Percentiles rank a stretch among this genome's conserved stretches.
Evolutionary conservation across 805 yeast species (phyloP).

Genomic region (Metschnikowia lunata): DNA sequence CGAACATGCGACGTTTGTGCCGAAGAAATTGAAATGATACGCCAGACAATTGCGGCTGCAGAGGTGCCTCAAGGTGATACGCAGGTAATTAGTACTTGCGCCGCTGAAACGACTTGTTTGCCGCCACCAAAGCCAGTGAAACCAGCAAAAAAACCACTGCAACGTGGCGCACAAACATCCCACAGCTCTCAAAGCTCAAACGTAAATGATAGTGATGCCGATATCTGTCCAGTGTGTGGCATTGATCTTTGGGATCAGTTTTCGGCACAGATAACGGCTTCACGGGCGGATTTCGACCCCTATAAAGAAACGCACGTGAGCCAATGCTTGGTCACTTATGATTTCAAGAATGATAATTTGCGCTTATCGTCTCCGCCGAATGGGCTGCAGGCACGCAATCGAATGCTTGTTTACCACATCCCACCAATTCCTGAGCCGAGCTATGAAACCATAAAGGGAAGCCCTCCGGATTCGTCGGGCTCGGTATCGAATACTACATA

Average conservation of each 20-base stretch:
- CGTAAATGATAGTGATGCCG: constrained; percentile 21
- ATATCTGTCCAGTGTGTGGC: constrained; percentile 43
- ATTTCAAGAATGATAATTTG: constrained; percentile 56
- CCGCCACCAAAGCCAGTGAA: background rate
- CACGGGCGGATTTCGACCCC: constrained; percentile 26
- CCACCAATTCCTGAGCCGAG: constrained; percentile 44
- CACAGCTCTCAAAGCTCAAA: background rate
- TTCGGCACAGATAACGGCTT: constrained; percentile 6
- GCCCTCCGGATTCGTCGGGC: constrained; percentile 13
- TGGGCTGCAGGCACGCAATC: constrained; percentile 44
- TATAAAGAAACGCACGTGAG: constrained; percentile 65
- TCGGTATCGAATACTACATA: constrained; percentile 12
- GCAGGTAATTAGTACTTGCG: background rate
- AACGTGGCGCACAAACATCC: background rate
- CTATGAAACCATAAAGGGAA: constrained; percentile 27
- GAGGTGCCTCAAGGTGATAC: constrained; percentile 3
- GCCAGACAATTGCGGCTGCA: constrained; percentile 14
- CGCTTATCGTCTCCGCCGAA: constrained; percentile 34
- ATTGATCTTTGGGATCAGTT: constrained; percentile 24
- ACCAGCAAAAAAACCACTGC: constrained; percentile 8
- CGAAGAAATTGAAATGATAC: constrained; percentile 41
- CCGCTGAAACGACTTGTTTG: background rate
- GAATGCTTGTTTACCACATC: constrained; percentile 79
- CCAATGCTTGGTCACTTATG: constrained; percentile 65
- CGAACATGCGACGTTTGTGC: constrained; percentile 75